A percentile compares a stretch with the other conserved stretches of the same genome.
Conservation (phyloP, 441 rosid genomes). For the Jatropha multifida region DNA sequence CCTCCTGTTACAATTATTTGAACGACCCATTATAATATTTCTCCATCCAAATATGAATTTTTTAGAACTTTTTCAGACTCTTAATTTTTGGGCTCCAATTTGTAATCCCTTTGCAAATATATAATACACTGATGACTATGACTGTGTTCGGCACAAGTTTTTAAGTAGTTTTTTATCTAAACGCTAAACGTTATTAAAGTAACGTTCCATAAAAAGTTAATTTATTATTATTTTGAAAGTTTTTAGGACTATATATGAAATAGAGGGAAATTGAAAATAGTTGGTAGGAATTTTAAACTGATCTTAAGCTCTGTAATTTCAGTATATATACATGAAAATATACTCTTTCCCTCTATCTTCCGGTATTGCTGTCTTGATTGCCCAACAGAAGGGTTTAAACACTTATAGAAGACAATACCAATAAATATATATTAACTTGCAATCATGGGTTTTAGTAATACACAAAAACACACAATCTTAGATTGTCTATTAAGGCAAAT, state of each 20-base stretch:
- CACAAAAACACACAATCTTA: conserved; percentile 7
- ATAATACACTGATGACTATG: too few species aligned
- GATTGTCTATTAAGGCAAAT: conserved; percentile 20
- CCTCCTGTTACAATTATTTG: conserved; percentile 1
- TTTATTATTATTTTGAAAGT: too few species aligned
- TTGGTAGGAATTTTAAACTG: not conserved
- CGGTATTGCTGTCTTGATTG: not conserved
- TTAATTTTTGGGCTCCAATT: too few species aligned
- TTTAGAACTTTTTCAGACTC: not conserved
- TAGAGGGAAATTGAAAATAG: not conserved
- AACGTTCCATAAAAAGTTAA: too few species aligned
- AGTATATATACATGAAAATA: not conserved
- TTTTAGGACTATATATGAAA: not conserved
- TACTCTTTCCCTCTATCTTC: too few species aligned
- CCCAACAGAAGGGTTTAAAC: conserved; percentile 20
- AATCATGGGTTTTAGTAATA: conserved; percentile 6
- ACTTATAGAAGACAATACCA: not conserved
- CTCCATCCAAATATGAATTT: not conserved
- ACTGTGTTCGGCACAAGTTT: too few species aligned
- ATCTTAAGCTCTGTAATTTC: not conserved
- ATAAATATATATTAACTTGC: conserved; percentile 1
- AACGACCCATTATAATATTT: not conserved
- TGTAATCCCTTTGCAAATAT: too few species aligned
- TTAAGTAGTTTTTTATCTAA: too few species aligned
- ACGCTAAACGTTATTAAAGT: too few species aligned